Conservation (phyloP, 352 stramenopile genomes). For the Pythium scleroteichum region DNA sequence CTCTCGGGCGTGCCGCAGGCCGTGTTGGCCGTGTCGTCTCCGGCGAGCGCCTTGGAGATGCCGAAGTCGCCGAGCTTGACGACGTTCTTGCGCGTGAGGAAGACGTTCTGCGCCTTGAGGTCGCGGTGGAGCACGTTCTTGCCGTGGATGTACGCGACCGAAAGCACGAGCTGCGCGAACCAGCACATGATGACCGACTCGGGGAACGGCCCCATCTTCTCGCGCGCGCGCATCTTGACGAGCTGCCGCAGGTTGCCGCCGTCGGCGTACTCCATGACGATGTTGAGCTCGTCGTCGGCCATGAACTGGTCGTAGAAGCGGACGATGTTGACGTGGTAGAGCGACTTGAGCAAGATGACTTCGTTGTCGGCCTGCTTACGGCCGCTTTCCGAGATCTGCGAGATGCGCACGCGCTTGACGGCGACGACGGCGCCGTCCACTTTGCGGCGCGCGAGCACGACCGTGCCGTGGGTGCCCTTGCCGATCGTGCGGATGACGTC, state of each 20-base stretch:
- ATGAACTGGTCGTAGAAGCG: slow-evolving; percentile 90
- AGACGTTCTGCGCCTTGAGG: slow-evolving; percentile 88
- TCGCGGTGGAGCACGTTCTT: slow-evolving; percentile 90
- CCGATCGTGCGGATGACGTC: slow-evolving; percentile 87
- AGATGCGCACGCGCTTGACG: slow-evolving; percentile 82
- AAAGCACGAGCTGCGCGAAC: slow-evolving; percentile 85
- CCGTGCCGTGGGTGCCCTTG: slow-evolving; percentile 84
- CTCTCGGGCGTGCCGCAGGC: slow-evolving; percentile 85
- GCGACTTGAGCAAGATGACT: slow-evolving; percentile 86
- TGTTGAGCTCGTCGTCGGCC: slow-evolving; percentile 85
- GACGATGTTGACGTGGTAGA: slow-evolving; percentile 91
- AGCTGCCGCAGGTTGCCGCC: slow-evolving; percentile 83
- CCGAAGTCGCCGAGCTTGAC: slow-evolving; percentile 89
- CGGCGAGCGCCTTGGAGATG: slow-evolving; percentile 84
- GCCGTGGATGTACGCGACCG: slow-evolving; percentile 86
- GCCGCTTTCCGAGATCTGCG: slow-evolving; percentile 79
- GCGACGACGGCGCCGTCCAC: slow-evolving; percentile 80
- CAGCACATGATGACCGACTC: slow-evolving; percentile 86
- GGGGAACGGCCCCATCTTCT: slow-evolving; percentile 83
- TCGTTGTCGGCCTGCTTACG: slow-evolving; percentile 89
- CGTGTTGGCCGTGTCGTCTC: slow-evolving; percentile 80
- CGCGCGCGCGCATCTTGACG: slow-evolving; percentile 71
- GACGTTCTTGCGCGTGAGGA: slow-evolving; percentile 85
- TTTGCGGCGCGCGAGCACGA: slow-evolving; percentile 76
- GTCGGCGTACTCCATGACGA: slow-evolving; percentile 89